Conservation (phyloP, 2,329 filamentous ascomycete species). For the Pochonia chlamydosporia region DNA sequence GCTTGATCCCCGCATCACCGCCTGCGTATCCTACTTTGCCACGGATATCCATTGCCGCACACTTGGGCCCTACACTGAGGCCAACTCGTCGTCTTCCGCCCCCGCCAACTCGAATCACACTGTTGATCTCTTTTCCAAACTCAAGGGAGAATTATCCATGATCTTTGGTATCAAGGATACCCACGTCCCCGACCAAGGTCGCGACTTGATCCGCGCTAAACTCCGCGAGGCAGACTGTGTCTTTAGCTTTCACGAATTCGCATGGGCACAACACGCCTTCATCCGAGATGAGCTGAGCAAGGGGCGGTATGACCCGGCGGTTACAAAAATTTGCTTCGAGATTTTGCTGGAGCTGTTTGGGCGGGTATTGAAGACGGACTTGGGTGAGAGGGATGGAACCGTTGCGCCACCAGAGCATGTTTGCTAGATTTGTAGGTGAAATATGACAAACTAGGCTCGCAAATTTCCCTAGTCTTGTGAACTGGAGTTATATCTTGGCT, state of each 20-base stretch:
- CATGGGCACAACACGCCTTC: conserved; percentile 94
- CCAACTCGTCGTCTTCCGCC: conserved; percentile 36
- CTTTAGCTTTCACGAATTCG: conserved; percentile 82
- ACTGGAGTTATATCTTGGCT: conserved; percentile 21
- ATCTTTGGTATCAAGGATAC: conserved; percentile 91
- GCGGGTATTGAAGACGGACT: conserved; percentile 68
- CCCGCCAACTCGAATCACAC: conserved; percentile 42
- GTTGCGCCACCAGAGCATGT: conserved; percentile 64
- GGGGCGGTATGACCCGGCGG: conserved; percentile 84
- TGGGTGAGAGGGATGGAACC: conserved; percentile 62
- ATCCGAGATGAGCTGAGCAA: conserved; percentile 90
- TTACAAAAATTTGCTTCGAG: conserved; percentile 85
- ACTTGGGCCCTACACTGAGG: conserved; percentile 55
- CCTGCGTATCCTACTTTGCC: conserved; percentile 83
- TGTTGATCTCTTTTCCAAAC: conserved; percentile 51
- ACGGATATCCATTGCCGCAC: conserved; percentile 82
- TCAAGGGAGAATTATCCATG: conserved; percentile 80
- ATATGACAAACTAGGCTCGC: too few species aligned
- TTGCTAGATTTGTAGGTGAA: too few species aligned
- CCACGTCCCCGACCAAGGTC: conserved; percentile 76
- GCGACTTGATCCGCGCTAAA: conserved; percentile 78
- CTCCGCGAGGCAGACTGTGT: conserved; percentile 68
- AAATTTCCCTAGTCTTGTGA: too few species aligned
- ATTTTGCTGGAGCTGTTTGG: conserved; percentile 83
- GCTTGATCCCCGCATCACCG: conserved; percentile 70